phyloP scores from a whole-genome alignment of 192 early-diverging fungal genomes.

The Fimicolochytrium jonesii region DNA sequence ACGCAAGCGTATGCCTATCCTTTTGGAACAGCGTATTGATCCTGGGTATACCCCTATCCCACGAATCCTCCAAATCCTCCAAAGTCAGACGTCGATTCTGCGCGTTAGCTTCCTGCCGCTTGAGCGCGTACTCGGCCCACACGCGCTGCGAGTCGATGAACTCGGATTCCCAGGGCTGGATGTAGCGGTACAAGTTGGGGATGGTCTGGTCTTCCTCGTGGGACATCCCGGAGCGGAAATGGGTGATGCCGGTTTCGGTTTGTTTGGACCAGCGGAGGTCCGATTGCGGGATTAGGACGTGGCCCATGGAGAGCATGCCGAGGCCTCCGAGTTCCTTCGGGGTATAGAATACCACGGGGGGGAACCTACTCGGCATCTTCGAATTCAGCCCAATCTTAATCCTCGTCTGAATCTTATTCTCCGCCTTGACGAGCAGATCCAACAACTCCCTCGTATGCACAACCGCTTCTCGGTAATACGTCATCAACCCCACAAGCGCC shows the following conservation, averaged over 20 bases:
- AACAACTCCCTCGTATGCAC: slow-evolving; percentile 95
- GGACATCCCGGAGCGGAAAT: slow-evolving; percentile 97
- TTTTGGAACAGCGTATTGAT: slow-evolving; percentile 99
- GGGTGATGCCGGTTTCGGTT: slow-evolving; percentile 93
- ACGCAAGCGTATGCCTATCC: slow-evolving; percentile 97
- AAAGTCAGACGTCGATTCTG: slow-evolving; percentile 98
- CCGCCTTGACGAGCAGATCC: slow-evolving; percentile 94
- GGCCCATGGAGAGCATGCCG: slow-evolving; percentile 99
- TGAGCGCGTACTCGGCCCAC: slow-evolving; percentile 98
- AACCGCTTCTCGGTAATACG: slow-evolving; percentile 96
- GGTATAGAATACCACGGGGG: slow-evolving; percentile 79
- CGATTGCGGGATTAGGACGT: slow-evolving; percentile 95
- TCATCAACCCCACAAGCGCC: slow-evolving; percentile 91
- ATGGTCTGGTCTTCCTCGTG: slow-evolving; percentile 96
- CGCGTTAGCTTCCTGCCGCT: slow-evolving; percentile 92
- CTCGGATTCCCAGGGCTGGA: slow-evolving; percentile 98
- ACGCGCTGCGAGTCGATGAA: slow-evolving; percentile 98
- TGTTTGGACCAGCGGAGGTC: slow-evolving; percentile 96
- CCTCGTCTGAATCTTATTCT: slow-evolving; percentile 98
- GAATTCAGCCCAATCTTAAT: slow-evolving; percentile 99
- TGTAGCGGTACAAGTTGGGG: slow-evolving; percentile 95
- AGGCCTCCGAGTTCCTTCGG: slow-evolving; percentile 95
- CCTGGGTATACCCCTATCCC: slow-evolving; percentile 97
- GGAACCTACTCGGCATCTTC: slow-evolving; percentile 97
- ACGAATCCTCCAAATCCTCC: slow-evolving; percentile 96